A percentile compares a stretch with the other conserved stretches of the same genome.
Conservation (phyloP, 768 basidiomycete species). For the Boletellus ananas region DNA sequence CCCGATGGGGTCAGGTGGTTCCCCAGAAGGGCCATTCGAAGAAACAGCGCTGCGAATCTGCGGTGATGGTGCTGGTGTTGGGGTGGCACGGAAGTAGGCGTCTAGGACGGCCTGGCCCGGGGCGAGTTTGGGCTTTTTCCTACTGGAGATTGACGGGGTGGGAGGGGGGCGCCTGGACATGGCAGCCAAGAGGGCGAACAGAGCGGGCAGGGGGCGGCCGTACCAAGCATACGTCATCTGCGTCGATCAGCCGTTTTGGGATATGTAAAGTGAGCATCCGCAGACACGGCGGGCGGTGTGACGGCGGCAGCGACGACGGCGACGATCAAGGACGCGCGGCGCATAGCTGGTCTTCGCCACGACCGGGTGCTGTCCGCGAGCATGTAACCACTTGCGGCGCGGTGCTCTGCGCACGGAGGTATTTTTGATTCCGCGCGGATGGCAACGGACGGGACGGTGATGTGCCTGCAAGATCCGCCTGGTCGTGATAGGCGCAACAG, state of each 20-base stretch:
- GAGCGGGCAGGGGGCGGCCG: slow-evolving; percentile 12
- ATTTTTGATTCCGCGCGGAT: slow-evolving; percentile 1
- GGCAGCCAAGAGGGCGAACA: slow-evolving; percentile 6
- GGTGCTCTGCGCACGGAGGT: slow-evolving; percentile 5
- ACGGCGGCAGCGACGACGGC: no score
- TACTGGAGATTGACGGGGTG: slow-evolving; percentile 7
- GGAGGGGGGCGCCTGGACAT: slow-evolving; percentile 21
- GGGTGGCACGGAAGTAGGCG: slow-evolving; percentile 24
- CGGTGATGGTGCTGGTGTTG: slow-evolving; percentile 12
- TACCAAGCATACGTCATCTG: slow-evolving; percentile 23
- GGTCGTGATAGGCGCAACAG: slow-evolving; percentile 1
- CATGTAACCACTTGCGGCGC: slow-evolving; percentile 14
- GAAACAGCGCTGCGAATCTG: slow-evolving; percentile 13
- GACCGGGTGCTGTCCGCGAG: slow-evolving; percentile 7
- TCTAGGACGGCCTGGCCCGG: slow-evolving; percentile 21
- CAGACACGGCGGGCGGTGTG: no score
- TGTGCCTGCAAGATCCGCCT: slow-evolving; percentile 19
- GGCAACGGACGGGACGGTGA: not conserved
- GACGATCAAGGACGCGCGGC: no score
- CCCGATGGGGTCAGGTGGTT: slow-evolving; percentile 4
- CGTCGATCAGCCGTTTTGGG: slow-evolving; percentile 28
- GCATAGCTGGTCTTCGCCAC: slow-evolving; percentile 10
- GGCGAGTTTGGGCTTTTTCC: slow-evolving; percentile 21
- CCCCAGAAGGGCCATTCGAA: slow-evolving; percentile 16
- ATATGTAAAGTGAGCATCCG: not conserved